These are phyloP conservation scores for Aquilaria yunnanensis DNA, from an alignment of 345 rosid species.

Conservation along the genomic window DNA sequence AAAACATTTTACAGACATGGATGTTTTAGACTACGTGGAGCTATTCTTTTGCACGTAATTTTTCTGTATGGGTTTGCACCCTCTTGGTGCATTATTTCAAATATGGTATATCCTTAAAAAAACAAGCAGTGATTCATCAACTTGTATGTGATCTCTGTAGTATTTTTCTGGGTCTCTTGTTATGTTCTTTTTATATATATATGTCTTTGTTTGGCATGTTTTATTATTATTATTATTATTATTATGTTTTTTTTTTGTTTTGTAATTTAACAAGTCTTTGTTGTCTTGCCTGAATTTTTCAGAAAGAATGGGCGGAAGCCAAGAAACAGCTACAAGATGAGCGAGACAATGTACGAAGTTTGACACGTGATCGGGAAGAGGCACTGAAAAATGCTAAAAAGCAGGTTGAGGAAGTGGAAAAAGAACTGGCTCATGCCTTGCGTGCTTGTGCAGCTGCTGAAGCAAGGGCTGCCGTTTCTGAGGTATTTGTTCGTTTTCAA, in stretches of 20 bases:
- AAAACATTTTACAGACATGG: no score
- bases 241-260: not conserved
- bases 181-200: not conserved
- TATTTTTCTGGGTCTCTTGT: no score
- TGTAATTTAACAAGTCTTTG: not conserved
- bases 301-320: slow-evolving; percentile 98
- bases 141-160: no score
- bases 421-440: slow-evolving; percentile 66
- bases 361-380: slow-evolving; percentile 60
- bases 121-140: no score
- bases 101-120: not conserved
- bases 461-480: slow-evolving; percentile 80
- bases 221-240: not conserved
- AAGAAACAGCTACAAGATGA: slow-evolving; percentile 85
- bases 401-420: slow-evolving; percentile 85
- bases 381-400: slow-evolving; percentile 63
- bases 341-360: slow-evolving; percentile 56
- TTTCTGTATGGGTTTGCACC: no score
- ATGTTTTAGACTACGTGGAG: no score
- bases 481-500: slow-evolving; percentile 38
- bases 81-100: not conserved
- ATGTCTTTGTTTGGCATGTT: not conserved
- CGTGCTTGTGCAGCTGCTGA: slow-evolving; percentile 77
- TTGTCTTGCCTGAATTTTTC: slow-evolving; percentile 11
- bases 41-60: no score